These are phyloP conservation scores for Arthrinium phaeospermum DNA, from an alignment of 2,329 filamentous ascomycete genomes.

Conservation along the genomic window DNA sequence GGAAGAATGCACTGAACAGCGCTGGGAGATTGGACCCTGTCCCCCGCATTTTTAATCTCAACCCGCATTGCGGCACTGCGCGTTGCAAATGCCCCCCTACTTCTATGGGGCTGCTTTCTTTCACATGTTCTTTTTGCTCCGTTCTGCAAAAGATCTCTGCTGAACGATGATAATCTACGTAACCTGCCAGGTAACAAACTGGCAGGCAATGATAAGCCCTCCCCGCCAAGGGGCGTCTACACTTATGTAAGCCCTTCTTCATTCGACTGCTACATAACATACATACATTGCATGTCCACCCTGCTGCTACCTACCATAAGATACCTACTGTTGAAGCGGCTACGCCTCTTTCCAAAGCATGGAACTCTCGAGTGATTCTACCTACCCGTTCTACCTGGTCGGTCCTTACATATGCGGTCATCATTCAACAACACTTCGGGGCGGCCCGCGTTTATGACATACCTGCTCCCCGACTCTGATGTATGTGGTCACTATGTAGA, in stretches of 20 bases:
- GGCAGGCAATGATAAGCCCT: not conserved
- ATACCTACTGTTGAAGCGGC: no score
- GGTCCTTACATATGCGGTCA: constrained; percentile 12
- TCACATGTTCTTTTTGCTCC: not conserved
- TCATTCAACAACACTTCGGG: constrained; percentile 4
- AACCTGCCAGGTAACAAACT: not conserved
- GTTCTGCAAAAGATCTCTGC: not conserved
- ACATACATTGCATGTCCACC: no score
- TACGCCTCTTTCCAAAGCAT: not conserved
- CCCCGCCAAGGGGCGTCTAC: not conserved
- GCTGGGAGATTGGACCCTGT: constrained; percentile 5
- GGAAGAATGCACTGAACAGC: not conserved
- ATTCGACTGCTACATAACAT: not conserved
- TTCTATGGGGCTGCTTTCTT: not conserved
- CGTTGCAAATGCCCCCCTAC: not conserved
- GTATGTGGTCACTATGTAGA: not conserved
- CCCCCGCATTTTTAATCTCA: constrained; percentile 6
- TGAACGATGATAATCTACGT: not conserved
- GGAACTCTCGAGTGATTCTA: not conserved
- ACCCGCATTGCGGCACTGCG: constrained; percentile 5
- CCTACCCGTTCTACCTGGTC: not conserved
- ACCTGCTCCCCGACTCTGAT: not conserved
- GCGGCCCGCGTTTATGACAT: not conserved
- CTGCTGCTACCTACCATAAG: no score
- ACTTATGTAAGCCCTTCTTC: not conserved